phyloP scores from a whole-genome alignment of 208 protist genomes.

The Acanthamoeba culbertsoni region DNA sequence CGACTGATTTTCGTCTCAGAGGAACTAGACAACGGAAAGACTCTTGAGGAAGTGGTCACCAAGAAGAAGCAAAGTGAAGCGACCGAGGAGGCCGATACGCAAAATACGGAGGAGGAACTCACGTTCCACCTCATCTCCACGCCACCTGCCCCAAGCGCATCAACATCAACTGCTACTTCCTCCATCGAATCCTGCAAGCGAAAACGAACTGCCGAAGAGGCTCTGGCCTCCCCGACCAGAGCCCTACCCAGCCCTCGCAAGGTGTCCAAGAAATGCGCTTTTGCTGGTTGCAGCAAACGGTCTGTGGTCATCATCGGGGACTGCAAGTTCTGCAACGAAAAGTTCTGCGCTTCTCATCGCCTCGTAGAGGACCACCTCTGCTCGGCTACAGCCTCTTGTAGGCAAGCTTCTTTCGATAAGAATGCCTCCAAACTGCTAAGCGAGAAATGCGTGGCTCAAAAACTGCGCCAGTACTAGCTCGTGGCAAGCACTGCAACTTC shows the following conservation, averaged over 20 bases:
- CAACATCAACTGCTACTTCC: not conserved
- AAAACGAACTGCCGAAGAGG: not conserved
- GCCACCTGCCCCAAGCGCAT: not conserved
- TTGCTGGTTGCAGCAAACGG: constrained; percentile 66
- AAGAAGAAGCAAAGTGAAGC: not conserved
- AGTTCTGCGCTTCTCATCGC: constrained; percentile 74
- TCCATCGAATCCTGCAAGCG: not conserved
- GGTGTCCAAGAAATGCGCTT: constrained; percentile 64
- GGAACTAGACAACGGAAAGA: not conserved
- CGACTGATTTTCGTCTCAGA: not conserved
- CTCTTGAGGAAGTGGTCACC: not conserved
- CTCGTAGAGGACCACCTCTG: constrained; percentile 77
- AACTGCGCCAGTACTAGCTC: constrained; percentile 42
- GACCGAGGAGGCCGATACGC: not conserved
- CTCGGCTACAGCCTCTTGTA: constrained; percentile 63
- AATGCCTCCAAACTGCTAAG: constrained; percentile 69
- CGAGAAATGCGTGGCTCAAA: constrained; percentile 71
- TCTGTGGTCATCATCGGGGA: constrained; percentile 78
- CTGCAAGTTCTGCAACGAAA: constrained; percentile 75
- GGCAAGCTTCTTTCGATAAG: constrained; percentile 65
- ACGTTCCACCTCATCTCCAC: constrained; percentile 5
- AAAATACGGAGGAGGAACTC: not conserved
- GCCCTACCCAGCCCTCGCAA: not conserved
- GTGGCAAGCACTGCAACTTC: not conserved
- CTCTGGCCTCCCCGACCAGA: not conserved